phyloP scores from a whole-genome alignment of 78 protist genomes.

The Isochrysis galbana region DNA sequence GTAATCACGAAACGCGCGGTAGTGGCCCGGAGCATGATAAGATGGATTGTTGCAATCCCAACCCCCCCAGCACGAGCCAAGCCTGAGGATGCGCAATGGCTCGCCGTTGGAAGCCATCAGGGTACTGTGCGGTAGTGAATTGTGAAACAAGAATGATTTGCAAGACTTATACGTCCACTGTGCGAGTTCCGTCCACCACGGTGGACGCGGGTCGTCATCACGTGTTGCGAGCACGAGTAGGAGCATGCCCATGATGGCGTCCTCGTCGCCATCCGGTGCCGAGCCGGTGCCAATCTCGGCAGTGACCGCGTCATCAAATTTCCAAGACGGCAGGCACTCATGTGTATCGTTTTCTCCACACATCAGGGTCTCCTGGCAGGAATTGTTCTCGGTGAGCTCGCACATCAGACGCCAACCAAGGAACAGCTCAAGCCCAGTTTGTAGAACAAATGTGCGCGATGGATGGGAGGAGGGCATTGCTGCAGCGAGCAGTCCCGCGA shows the following conservation, averaged over 20 bases:
- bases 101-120: neutral
- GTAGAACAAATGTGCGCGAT: neutral
- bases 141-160: neutral
- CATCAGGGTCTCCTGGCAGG: neutral
- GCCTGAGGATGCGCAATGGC: neutral
- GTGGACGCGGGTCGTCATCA: neutral
- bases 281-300: neutral
- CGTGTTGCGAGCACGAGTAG: neutral
- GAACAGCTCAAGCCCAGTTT: neutral
- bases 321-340: neutral
- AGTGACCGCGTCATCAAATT: neutral
- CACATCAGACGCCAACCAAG: neutral
- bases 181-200: neutral
- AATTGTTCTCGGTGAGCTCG: neutral
- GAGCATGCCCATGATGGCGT: neutral
- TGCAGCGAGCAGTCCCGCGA: neutral
- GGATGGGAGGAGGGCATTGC: neutral
- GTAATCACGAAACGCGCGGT: neutral
- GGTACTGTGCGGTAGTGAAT: neutral
- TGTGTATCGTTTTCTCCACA: neutral
- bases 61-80: neutral
- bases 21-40: neutral
- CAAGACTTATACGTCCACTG: neutral
- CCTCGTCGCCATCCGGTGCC: conserved; percentile 19
- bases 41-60: neutral